Evolutionary conservation across 495 filamentous ascomycete genomes (phyloP).

Genomic region (Penicillium manginii): DNA sequence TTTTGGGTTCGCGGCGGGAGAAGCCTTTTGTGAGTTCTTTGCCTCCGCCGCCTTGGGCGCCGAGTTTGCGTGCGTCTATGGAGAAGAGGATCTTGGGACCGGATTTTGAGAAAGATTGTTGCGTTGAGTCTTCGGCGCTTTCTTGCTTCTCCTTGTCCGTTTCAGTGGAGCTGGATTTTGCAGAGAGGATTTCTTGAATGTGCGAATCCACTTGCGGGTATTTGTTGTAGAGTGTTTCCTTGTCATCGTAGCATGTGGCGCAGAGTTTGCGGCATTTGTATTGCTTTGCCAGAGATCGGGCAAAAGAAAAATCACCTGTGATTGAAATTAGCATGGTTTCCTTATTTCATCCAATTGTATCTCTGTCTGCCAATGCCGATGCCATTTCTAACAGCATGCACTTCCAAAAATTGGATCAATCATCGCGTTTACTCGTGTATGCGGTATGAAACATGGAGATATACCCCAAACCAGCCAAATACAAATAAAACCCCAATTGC

Average conservation of each 20-base stretch:
- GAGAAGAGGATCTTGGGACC: slow-evolving; percentile 62
- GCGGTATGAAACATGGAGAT: too few relatives aligned
- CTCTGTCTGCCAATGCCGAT: too few relatives aligned
- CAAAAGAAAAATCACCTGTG: slow-evolving; percentile 83
- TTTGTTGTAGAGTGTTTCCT: slow-evolving; percentile 60
- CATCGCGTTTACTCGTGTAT: too few relatives aligned
- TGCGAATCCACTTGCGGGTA: slow-evolving; percentile 75
- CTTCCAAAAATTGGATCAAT: too few relatives aligned
- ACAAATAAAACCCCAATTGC: too few relatives aligned
- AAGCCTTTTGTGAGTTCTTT: slow-evolving; percentile 47
- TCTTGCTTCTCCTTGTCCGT: background rate
- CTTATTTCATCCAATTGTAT: too few relatives aligned
- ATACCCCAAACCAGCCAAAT: too few relatives aligned
- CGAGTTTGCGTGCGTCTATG: slow-evolving; percentile 75
- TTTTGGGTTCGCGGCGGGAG: slow-evolving; percentile 31
- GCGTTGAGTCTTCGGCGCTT: slow-evolving; percentile 1
- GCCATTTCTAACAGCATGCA: too few relatives aligned
- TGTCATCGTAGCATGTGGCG: slow-evolving; percentile 64
- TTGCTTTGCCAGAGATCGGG: slow-evolving; percentile 70
- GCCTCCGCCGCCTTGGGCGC: slow-evolving; percentile 41
- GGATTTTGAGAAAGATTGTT: background rate
- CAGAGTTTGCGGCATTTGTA: slow-evolving; percentile 70
- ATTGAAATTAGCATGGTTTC: slow-evolving; percentile 14
- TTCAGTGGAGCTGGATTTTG: slow-evolving; percentile 1
- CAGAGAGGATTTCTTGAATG: slow-evolving; percentile 54